Evolutionary conservation across 78 protist genomes (phyloP), one percentile per base, ranked within the genome.

Genomic region (Dictyostelium citrinum): DNA sequence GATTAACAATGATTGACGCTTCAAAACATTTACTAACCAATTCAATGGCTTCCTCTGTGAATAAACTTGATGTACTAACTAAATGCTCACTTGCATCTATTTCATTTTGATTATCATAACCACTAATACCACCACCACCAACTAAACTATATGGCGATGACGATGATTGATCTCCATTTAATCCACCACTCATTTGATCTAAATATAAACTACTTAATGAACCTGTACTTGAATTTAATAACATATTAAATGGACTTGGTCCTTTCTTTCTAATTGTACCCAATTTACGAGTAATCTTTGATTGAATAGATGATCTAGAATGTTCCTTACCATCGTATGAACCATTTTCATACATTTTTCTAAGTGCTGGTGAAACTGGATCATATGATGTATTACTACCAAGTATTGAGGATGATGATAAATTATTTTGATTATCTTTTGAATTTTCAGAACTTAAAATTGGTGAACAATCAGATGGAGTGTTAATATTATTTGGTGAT

Each of bases 221-320:
- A 70, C 43, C 43, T 27, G 12, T 33, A 33, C 77, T 70, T 31
- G 41, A 29, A 70, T 70, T 70, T 8, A 17, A 37, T 49, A 39
- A 33, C 22, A 37, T 39, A 37, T 37, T 55, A 67, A 78, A 78
- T 31, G 83, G 83, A 49, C 20, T 78, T 24, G 35, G 43, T 33
- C 67, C 67, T 43, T 67, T 76, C 85, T 88, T 88, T 70, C 81
- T 88, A 58, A 88, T 88, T 39, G 93, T 88, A 20, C 83, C 82
- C 1, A 88, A 17, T 43, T 88, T 88, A 6, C 77, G 24, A 7
- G 93, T 67, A 58, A 88, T 88, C 72, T 88, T 88, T 39, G 71
- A 78, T 43, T 76, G 76, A n/a, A 88, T 55, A 0, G 81, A 64
- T 22, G 72, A 41, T 45, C 84, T 60, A 2, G 72, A 74, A 67